Evolutionary conservation across 2,329 filamentous ascomycete species (phyloP), one percentile per base, ranked within the genome.

Genomic region (Arthrocladium fulminans): DNA sequence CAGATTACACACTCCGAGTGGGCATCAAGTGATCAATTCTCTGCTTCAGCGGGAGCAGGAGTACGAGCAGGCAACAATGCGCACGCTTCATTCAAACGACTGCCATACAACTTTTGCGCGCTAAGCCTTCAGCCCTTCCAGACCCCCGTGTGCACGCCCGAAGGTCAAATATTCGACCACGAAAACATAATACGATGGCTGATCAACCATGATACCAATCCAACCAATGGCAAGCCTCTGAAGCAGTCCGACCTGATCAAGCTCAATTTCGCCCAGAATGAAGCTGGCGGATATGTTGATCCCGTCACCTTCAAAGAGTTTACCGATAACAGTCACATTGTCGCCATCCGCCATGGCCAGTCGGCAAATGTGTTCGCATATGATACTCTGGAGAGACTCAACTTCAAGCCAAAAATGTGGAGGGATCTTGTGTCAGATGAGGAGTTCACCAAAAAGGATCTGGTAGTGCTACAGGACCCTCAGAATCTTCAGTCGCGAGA

Each of bases 21-120:
- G 92, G 83, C 88, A 6, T 95, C 88, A 4, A 81, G 84, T 41
- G 89, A 96, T 67, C 82, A 87, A 51, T 96, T 86, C 68, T 85
- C 86, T 25, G 88, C 88, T 57, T 89, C 82, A 63, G 83, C 77
- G 23, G 85, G 85, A 59, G 75, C 83, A 48, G 81, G 80, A 58
- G 79, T 84, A 49, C 81, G 69, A 67, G 75, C 60, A 55, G 71
- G 66, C 65, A 66, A 67, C 41, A 68, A 71, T 2, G 68, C 68
- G 19, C 77, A 79, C 55, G 76, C 79, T 42, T 77, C 78, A 30
- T 97, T 97, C 73, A 87, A 84, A 62, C 84, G 88, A 39, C 78
- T 98, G 1, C 92, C 94, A 24, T 98, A 94, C 78, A 97, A 96
- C 74, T 97, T 92, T 71, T 98, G 92, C 77, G 88, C 92, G 53